Base-by-base conservation (phyloP, 2,329 filamentous ascomycete genomes). In the Trichoderma aggressivum region DNA sequence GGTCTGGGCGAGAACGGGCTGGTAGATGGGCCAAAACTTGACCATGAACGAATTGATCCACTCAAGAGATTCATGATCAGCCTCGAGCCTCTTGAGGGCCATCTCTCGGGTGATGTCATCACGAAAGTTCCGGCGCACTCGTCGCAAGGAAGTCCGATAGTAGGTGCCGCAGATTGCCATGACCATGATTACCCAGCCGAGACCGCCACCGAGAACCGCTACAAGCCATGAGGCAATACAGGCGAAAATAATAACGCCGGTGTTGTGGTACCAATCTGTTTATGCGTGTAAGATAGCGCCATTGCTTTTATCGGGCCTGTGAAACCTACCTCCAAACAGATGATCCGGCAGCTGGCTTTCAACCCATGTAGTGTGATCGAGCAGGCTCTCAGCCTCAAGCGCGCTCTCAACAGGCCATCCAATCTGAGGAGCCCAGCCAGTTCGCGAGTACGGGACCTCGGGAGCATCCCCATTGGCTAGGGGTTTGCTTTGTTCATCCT, bases 21-120 rank as follows among this genome's bases (percentile, higher is more conserved):
- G 94, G 80, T 97, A 98, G 78, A 99, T 99, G 73, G 96, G 96
- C 96, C 96, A 99, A 84, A 99, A 99, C 81, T 99, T 99, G 83
- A 97, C 90, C 76, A 99, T 81, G 84, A 99, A 99, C 76, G 94
- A 97, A 86, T 99, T 99, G 81, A 99, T 98, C 96, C 96, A 99
- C 81, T 99, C 96, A 62, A 99, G 85, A 70, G 92, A 96, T 82
- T 99, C 96, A 30, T 90, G 90, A 76, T 99, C 96, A 10, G 90
- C 96, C 76, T 98, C 96, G 68, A 99, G 85, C 77, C 88, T 92
- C 81, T 91, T 91, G 81, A 98, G 92, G 14, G 92, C 91, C 86
- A 98, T 87, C 81, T 98, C 94, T 68, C 96, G 91, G 72, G 91
- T 91, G 75, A 99, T 88, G 78, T 99, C 96, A 82, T 99, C 96